phyloP scores from a whole-genome alignment of 2,329 filamentous ascomycete species.

The Paecilomyces variotii region DNA sequence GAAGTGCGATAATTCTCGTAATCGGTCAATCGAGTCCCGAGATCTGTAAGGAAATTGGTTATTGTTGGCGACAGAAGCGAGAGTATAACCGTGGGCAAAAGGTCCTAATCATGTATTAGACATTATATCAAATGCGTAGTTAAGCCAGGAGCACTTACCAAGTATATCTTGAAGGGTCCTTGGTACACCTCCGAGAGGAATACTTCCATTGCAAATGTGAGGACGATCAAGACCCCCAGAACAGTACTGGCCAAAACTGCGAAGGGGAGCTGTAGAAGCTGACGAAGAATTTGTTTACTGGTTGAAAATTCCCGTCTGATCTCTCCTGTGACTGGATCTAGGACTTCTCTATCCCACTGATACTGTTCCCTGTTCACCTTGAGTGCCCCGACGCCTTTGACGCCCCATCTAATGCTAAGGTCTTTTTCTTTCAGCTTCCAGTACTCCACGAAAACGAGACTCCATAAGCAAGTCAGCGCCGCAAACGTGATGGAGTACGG shows the following conservation, averaged over 20 bases:
- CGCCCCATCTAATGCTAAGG: slow-evolving; percentile 79
- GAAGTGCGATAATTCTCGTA: slow-evolving; percentile 90
- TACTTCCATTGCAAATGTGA: slow-evolving; percentile 86
- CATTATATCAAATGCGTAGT: too few relatives aligned
- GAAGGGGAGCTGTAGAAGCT: slow-evolving; percentile 78
- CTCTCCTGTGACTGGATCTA: slow-evolving; percentile 81
- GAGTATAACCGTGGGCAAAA: slow-evolving; percentile 82
- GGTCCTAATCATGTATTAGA: slow-evolving; percentile 47
- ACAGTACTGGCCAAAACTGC: slow-evolving; percentile 63
- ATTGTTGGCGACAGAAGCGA: slow-evolving; percentile 73
- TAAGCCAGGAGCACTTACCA: slow-evolving; percentile 46
- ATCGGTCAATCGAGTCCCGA: slow-evolving; percentile 70
- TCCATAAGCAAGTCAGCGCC: slow-evolving; percentile 73
- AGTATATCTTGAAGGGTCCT: slow-evolving; percentile 74
- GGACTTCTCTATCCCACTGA: slow-evolving; percentile 64
- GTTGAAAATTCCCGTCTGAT: slow-evolving; percentile 68
- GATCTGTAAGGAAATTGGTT: slow-evolving; percentile 62
- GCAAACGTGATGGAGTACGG: slow-evolving; percentile 78
- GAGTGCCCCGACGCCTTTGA: slow-evolving; percentile 73
- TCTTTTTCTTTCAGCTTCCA: slow-evolving; percentile 94
- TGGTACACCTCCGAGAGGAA: slow-evolving; percentile 93
- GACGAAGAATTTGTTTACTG: slow-evolving; percentile 64
- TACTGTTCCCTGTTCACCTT: slow-evolving; percentile 73
- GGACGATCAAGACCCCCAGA: slow-evolving; percentile 73
- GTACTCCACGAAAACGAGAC: slow-evolving; percentile 82